Evolutionary conservation across 345 rosid genomes (phyloP).

Genomic region (Eucalyptus decipiens): DNA sequence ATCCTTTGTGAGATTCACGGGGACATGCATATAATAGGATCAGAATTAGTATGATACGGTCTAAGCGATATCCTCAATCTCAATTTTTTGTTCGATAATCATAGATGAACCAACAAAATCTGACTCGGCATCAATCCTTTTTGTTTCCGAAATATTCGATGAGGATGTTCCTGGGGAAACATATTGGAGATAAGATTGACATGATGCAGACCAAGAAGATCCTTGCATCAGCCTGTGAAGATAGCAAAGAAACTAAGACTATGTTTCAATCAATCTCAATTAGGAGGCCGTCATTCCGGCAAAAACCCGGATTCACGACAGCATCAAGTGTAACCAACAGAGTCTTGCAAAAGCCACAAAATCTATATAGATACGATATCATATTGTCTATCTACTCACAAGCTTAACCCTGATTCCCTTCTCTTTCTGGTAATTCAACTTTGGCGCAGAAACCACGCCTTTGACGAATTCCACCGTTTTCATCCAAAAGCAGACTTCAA

Average conservation of each 20-base stretch:
- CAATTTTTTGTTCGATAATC: background rate
- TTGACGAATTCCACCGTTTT: background rate
- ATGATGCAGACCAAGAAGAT: background rate
- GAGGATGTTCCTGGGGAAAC: background rate
- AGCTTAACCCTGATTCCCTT: background rate
- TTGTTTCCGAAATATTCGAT: background rate
- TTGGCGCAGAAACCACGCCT: background rate
- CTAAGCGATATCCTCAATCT: background rate
- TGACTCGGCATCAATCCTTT: background rate
- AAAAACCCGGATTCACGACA: background rate
- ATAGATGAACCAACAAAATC: background rate
- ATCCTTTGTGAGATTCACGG: rapidly evolving
- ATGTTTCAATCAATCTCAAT: background rate
- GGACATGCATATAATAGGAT: background rate
- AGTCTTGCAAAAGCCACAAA: background rate
- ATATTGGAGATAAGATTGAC: background rate
- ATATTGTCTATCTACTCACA: background rate
- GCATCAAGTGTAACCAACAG: background rate
- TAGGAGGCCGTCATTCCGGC: background rate
- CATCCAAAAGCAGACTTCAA: rapidly evolving
- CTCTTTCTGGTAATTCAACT: background rate
- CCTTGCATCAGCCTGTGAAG: background rate
- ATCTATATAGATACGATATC: background rate
- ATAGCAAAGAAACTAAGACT: background rate
- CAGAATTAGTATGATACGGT: background rate